These are phyloP conservation scores for Blakeslea trispora DNA, from an alignment of 371 early-diverging fungal genomes.

Conservation along the genomic window DNA sequence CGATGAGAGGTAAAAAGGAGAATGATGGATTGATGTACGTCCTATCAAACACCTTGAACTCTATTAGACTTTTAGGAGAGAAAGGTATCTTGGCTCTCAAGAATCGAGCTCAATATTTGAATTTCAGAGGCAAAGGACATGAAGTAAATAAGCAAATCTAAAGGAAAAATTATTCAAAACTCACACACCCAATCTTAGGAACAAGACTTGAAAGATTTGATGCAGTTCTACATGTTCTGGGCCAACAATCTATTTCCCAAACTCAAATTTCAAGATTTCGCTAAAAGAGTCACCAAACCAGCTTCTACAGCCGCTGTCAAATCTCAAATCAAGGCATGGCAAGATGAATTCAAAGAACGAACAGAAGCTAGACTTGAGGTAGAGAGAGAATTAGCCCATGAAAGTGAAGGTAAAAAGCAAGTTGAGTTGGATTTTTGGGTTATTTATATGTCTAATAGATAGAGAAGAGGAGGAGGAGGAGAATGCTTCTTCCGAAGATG, in stretches of 20 bases:
- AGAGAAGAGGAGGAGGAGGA: constrained; percentile 9
- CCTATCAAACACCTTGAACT: neutral
- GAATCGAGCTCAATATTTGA: constrained; percentile 26
- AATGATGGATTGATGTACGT: too few relatives aligned
- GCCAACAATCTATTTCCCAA: constrained; percentile 56
- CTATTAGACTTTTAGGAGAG: constrained; percentile 23
- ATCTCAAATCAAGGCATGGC: constrained; percentile 26
- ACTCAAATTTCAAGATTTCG: constrained; percentile 43
- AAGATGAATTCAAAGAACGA: constrained; percentile 30
- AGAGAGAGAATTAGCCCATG: constrained; percentile 13
- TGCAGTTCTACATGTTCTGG: constrained; percentile 61
- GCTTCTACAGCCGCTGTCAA: constrained; percentile 34
- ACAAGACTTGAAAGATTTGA: constrained; percentile 45
- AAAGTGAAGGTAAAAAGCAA: constrained; percentile 3
- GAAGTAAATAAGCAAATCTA: constrained; percentile 22
- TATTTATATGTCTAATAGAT: too few relatives aligned
- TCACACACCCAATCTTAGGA: constrained; percentile 13
- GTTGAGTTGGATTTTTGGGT: too few relatives aligned
- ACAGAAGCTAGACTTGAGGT: constrained; percentile 9
- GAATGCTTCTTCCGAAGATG: constrained; percentile 16
- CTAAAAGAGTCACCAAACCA: constrained; percentile 39
- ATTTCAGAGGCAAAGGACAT: constrained; percentile 35
- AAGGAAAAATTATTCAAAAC: neutral
- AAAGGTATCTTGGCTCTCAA: constrained; percentile 34
- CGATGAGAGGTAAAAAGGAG: constrained; percentile 10